Evolutionary conservation across 176 grass and related monocot species (phyloP).

Genomic region (Dendrocalamus sinicus): DNA sequence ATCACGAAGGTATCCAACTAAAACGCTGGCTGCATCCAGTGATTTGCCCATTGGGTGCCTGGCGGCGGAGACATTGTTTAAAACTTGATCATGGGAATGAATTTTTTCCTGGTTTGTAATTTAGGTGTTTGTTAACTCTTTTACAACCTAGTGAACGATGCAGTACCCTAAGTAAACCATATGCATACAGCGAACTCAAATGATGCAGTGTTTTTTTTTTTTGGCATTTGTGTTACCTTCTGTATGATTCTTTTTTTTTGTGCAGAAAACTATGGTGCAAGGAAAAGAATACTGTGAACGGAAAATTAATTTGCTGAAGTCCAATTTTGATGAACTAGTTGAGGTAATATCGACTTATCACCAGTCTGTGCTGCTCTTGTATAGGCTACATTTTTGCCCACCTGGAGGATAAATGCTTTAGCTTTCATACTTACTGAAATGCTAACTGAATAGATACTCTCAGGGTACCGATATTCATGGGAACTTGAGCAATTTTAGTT

Average conservation of each 20-base stretch:
- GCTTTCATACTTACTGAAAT: background rate
- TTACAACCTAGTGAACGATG: background rate
- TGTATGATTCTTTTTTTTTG: slow-evolving; percentile 23
- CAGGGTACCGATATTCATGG: background rate
- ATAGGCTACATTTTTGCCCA: slow-evolving; percentile 33
- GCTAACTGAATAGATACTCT: background rate
- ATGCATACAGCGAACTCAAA: background rate
- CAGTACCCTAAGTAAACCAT: slow-evolving; percentile 8
- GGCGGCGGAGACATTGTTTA: background rate
- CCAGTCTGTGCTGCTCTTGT: slow-evolving; percentile 2
- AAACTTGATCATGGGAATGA: background rate
- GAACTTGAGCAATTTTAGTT: background rate
- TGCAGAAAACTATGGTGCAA: slow-evolving; percentile 88
- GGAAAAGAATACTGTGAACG: slow-evolving; percentile 95
- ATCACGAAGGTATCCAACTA: background rate
- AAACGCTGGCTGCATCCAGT: background rate
- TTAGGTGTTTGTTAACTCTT: background rate
- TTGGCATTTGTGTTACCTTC: background rate
- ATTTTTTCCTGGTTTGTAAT: background rate
- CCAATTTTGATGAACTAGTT: slow-evolving; percentile 86
- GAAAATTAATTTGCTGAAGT: slow-evolving; percentile 87
- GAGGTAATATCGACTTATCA: slow-evolving; percentile 60
- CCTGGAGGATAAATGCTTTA: background rate
- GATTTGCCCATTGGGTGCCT: background rate
- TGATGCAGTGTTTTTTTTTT: background rate